Percentiles rank a stretch among this genome's conserved stretches.
phyloP scores from a whole-genome alignment of 768 basidiomycete species.

The Gloeopeniophorella convolvens region DNA sequence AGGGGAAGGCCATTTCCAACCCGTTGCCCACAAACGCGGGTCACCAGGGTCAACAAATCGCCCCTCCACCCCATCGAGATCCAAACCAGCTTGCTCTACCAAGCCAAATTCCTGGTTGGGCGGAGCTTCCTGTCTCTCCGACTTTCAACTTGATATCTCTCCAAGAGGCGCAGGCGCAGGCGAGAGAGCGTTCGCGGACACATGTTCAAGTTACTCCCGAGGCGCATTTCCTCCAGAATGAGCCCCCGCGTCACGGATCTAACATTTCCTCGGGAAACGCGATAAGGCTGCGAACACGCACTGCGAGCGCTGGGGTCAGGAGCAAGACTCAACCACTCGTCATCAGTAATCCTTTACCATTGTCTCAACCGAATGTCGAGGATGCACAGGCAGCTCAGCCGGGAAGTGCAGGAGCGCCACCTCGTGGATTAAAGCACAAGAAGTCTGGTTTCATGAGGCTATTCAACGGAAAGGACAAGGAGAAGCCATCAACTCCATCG shows the following conservation, averaged over 20 bases:
- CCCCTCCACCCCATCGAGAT: slow-evolving; percentile 10
- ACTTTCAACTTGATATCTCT: slow-evolving; percentile 65
- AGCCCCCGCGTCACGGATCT: slow-evolving; percentile 23
- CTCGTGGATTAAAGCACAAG: slow-evolving; percentile 60
- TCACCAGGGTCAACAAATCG: not conserved
- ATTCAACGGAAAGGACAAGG: slow-evolving; percentile 50
- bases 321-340: slow-evolving; percentile 30
- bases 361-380: slow-evolving; percentile 1
- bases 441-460: slow-evolving; percentile 79
- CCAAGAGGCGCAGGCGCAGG: slow-evolving; percentile 68
- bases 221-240: slow-evolving; percentile 30
- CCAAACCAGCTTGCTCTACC: not conserved
- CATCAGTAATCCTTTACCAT: slow-evolving; percentile 17
- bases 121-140: slow-evolving; percentile 39
- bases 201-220: slow-evolving; percentile 33
- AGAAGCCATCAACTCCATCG: slow-evolving; percentile 44
- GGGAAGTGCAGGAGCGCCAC: slow-evolving; percentile 22
- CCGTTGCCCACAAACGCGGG: slow-evolving; percentile 3
- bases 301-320: slow-evolving; percentile 49
- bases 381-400: slow-evolving; percentile 1
- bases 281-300: slow-evolving; percentile 43
- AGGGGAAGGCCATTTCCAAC: slow-evolving; percentile 18
- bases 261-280: slow-evolving; percentile 13
- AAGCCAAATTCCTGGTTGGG: slow-evolving; percentile 38
- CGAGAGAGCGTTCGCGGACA: slow-evolving; percentile 49